A percentile compares a stretch with the other conserved stretches of the same genome.
These are phyloP conservation scores for Nematodospora valgi DNA, from an alignment of 805 yeast species.

Conservation along the genomic window DNA sequence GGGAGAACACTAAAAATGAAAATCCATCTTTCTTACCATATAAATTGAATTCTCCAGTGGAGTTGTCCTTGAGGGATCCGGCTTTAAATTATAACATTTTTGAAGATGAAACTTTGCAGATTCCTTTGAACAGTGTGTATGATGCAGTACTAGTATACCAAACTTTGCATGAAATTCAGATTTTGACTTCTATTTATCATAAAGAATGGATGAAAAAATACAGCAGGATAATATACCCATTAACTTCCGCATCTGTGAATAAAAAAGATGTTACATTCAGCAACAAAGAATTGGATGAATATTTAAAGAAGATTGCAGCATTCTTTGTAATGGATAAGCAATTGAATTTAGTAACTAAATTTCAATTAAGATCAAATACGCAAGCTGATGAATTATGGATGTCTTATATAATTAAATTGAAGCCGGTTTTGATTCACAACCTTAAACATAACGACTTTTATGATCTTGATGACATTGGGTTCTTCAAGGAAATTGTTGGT, in stretches of 20 bases:
- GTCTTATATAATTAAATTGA: conserved; percentile 54
- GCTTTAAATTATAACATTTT: conserved; percentile 47
- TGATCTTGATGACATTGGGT: conserved; percentile 41
- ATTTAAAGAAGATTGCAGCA: conserved; percentile 64
- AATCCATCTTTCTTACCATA: conserved; percentile 45
- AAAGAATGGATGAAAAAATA: conserved; percentile 71
- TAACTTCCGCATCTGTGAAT: conserved; percentile 40
- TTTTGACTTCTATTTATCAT: conserved; percentile 58
- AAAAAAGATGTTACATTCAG: conserved; percentile 7
- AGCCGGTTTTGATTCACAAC: conserved; percentile 53
- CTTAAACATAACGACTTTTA: conserved; percentile 37
- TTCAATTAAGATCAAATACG: conserved; percentile 57
- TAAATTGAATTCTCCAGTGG: conserved; percentile 84
- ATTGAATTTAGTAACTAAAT: conserved; percentile 60
- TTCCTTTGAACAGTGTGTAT: conserved; percentile 70
- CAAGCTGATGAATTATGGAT: conserved; percentile 76
- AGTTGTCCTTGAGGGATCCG: conserved; percentile 66
- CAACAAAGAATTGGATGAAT: conserved; percentile 43
- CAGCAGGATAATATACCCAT: conserved; percentile 66
- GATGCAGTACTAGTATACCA: conserved; percentile 82
- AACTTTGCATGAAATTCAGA: conserved; percentile 63
- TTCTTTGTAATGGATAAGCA: conserved; percentile 75
- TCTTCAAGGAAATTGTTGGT: conserved; percentile 63
- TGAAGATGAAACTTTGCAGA: conserved; percentile 30
- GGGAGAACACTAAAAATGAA: conserved; percentile 49